A percentile compares a stretch with the other conserved stretches of the same genome.
phyloP scores from a whole-genome alignment of 345 rosid species.

The Murraya paniculata region DNA sequence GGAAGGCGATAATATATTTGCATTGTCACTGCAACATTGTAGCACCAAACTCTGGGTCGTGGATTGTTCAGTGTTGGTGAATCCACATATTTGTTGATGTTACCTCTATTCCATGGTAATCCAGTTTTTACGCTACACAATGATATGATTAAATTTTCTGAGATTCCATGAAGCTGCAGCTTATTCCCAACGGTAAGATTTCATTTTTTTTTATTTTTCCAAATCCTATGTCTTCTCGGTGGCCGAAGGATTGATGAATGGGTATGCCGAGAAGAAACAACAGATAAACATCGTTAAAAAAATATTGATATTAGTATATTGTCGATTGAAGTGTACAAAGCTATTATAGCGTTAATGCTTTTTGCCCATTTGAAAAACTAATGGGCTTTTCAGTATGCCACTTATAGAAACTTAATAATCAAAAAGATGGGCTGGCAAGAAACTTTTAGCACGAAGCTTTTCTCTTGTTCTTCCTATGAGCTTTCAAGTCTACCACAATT shows the following conservation, averaged over 20 bases:
- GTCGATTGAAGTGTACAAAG: not conserved
- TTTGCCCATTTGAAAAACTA: slow-evolving; percentile 13
- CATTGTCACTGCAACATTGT: not conserved
- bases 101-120: not conserved
- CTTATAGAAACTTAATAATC: too few relatives aligned
- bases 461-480: slow-evolving; percentile 57
- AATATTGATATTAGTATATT: not conserved
- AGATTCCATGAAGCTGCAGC: not conserved
- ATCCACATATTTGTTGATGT: not conserved
- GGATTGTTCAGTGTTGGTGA: not conserved
- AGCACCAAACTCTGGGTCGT: not conserved
- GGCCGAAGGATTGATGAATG: not conserved
- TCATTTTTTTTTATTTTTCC: too few relatives aligned
- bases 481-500: slow-evolving; percentile 66
- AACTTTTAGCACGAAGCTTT: slow-evolving; percentile 20
- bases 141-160: not conserved
- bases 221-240: not conserved
- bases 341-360: too few relatives aligned
- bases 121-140: not conserved
- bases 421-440: not conserved
- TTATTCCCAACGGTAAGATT: too few relatives aligned
- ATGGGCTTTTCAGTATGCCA: slow-evolving; percentile 11
- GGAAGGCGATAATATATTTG: not conserved
- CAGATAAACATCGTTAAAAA: not conserved
- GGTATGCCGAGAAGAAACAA: not conserved